Base-by-base conservation (phyloP, 306 rosid genomes). In the Hylodesmum podocarpum region DNA sequence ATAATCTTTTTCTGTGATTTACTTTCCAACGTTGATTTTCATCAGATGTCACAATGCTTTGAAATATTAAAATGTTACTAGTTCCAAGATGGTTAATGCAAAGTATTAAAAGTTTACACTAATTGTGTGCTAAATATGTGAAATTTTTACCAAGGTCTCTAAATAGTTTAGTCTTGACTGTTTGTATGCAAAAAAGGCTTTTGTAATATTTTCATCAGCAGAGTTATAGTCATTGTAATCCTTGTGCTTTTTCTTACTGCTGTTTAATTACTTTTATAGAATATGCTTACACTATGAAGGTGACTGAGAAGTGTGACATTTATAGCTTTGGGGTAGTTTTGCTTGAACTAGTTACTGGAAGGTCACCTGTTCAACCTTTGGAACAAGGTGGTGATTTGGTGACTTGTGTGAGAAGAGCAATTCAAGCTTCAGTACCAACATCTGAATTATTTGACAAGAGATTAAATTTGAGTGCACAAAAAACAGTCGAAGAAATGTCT, bases 281-380 rank as follows among this genome's bases (percentile, higher is more conserved):
- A 79, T 90, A 90, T 65, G 96, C 96, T 40, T 90, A 90, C 87
- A 90, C 96, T 14, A 88, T 90, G 96, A 90, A 88, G 76, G 93
- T 90, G 82, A 88, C 93, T 21, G 93, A 86, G 82, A 91, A 91
- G 80, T 91, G 93, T 82, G 93, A 91, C 90, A 88, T 91, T 73
- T 90, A 90, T 79, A 90, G 96, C 80, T 90, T 85, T 10, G 96
- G 96, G 73, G 96, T 90, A 58, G 96, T 91, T 78, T 82, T 91
- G 86, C 74, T 91, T 80, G 93, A 88, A 74, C 85, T 91, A 44
- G 83, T 91, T 1, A 88, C 90, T 0, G 93, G 96, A 61, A 82
- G 80, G 84, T 70, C 86, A 57, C 96, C 96, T 10, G 93, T 91
- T 75, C 96, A 91, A 83, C 96, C 93, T 9, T 78, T 87, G 77